A percentile compares a stretch with the other conserved stretches of the same genome.
Conservation (phyloP, 192 early-diverging fungal genomes). For the Lobosporangium transversale region DNA sequence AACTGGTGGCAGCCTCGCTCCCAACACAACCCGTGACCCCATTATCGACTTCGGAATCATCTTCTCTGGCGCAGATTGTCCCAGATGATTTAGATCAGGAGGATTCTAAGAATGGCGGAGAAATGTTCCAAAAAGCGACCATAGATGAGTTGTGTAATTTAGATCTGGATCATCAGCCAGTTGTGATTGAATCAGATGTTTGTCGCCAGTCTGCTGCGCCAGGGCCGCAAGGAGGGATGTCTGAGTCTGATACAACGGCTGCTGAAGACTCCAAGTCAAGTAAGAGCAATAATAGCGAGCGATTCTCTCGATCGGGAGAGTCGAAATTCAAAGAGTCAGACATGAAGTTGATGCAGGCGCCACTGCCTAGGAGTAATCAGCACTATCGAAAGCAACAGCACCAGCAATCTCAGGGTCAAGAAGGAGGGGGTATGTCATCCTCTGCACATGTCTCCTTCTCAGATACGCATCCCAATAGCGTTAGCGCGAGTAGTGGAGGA, state of each 20-base stretch:
- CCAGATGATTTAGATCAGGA: conserved; percentile 9
- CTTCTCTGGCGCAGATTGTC: neutral
- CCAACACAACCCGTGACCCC: conserved; percentile 12
- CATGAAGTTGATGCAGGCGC: conserved; percentile 42
- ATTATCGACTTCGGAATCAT: conserved; percentile 26
- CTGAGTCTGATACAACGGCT: conserved; percentile 15
- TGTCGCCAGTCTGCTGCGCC: conserved; percentile 26
- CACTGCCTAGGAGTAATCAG: conserved; percentile 36
- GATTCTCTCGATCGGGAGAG: neutral
- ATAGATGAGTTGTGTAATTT: neutral
- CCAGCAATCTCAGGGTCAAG: conserved; percentile 5
- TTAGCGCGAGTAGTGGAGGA: conserved; percentile 6
- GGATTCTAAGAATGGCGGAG: neutral
- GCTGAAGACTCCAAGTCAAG: neutral
- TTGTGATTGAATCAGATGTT: neutral
- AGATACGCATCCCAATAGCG: conserved; percentile 4
- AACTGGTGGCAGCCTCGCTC: conserved; percentile 39
- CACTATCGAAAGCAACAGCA: conserved; percentile 34
- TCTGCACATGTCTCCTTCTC: conserved; percentile 28
- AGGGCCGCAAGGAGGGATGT: conserved; percentile 20
- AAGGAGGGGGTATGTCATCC: neutral
- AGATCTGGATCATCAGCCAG: conserved; percentile 1
- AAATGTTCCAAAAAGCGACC: neutral
- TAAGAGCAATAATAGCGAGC: neutral
- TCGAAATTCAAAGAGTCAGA: conserved; percentile 3